Percentiles rank a stretch among this genome's conserved stretches.
These are phyloP conservation scores for Lentinula boryana DNA, from an alignment of 768 basidiomycete genomes.

Conservation along the genomic window DNA sequence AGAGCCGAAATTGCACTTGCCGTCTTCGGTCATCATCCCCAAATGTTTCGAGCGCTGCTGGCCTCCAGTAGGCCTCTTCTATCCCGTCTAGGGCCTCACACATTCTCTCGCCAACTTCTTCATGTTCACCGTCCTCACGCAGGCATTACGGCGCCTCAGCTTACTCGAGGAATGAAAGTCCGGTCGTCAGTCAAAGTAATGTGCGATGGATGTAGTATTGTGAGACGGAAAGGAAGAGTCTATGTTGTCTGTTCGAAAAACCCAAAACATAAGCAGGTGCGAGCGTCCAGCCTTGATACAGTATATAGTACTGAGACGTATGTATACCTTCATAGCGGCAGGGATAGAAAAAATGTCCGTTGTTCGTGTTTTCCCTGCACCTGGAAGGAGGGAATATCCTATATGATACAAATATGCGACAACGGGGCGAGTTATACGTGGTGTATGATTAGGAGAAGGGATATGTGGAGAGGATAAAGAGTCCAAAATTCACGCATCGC, in stretches of 20 bases:
- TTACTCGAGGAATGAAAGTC: conserved; percentile 90
- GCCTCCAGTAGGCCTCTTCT: conserved; percentile 58
- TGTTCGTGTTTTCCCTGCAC: neutral
- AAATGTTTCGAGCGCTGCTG: conserved; percentile 64
- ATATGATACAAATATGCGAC: neutral
- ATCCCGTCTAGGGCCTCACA: conserved; percentile 36
- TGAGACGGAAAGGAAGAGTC: conserved; percentile 83
- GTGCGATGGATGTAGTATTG: conserved; percentile 91
- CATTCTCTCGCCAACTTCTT: conserved; percentile 24
- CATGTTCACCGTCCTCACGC: conserved; percentile 26
- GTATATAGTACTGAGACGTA: conserved; percentile 1
- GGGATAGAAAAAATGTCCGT: conserved; percentile 33
- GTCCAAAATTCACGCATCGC: conserved; percentile 20
- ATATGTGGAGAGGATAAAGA: neutral
- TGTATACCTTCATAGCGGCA: conserved; percentile 45
- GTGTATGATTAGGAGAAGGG: neutral
- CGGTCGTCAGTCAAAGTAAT: conserved; percentile 89
- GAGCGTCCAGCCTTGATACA: conserved; percentile 13
- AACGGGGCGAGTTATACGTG: neutral
- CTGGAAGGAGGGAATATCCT: neutral
- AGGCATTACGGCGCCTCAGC: conserved; percentile 21
- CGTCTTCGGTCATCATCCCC: conserved; percentile 5
- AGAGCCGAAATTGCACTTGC: neutral
- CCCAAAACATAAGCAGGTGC: conserved; percentile 95
- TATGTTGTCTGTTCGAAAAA: conserved; percentile 93